phyloP scores from a whole-genome alignment of 1,284 basidiomycete species.

The Trametes sp. region DNA sequence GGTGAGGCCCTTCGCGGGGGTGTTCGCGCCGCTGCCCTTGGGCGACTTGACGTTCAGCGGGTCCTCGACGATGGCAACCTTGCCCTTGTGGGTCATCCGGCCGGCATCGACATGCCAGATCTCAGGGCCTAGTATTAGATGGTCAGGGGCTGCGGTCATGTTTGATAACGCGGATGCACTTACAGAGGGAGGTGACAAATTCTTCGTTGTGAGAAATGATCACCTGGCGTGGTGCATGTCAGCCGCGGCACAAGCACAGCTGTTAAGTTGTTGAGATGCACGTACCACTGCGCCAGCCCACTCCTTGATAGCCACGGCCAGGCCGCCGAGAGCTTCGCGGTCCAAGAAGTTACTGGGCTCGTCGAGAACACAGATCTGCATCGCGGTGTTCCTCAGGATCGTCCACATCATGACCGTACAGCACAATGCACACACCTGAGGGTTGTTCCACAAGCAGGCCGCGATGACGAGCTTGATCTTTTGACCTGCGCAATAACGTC shows the following conservation, averaged over 20 bases:
- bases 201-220: constrained; percentile 98
- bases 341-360: constrained; percentile 99
- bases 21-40: constrained; percentile 75
- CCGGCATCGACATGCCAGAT: constrained; percentile 87
- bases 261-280: constrained; percentile 29
- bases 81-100: constrained; percentile 87
- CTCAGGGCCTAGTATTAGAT: constrained; percentile 64
- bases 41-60: constrained; percentile 65
- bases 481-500: constrained; percentile 60
- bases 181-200: constrained; percentile 89
- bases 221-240: constrained; percentile 55
- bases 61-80: constrained; percentile 85
- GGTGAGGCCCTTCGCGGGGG: constrained; percentile 67
- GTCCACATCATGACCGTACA: not conserved
- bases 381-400: constrained; percentile 1
- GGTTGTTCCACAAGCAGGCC: constrained; percentile 95
- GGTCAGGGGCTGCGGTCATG: constrained; percentile 11
- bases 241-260: constrained; percentile 28
- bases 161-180: constrained; percentile 40
- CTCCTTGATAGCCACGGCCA: constrained; percentile 95
- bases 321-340: constrained; percentile 87
- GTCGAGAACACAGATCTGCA: constrained; percentile 79
- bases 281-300: constrained; percentile 94
- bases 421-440: constrained; percentile 64
- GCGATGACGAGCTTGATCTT: constrained; percentile 98